Conservation (phyloP, 2,329 filamentous ascomycete genomes). For the Aspergillus amoenus region DNA sequence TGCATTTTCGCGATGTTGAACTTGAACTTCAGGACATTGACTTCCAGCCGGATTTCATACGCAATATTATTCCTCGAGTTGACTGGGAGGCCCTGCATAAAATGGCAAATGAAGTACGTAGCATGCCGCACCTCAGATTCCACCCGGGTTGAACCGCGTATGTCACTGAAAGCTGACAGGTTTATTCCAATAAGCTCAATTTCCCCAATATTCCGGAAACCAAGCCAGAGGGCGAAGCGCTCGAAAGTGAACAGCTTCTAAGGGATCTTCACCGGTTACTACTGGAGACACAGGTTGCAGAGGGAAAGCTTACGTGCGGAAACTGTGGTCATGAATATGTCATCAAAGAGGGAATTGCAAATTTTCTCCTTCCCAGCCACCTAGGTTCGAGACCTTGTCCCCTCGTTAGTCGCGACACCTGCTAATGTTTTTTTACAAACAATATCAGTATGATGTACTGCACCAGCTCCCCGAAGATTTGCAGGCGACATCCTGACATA, state of each 20-base stretch:
- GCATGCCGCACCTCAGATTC: background rate
- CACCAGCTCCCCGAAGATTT: too few species aligned
- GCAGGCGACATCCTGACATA: background rate
- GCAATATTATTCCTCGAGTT: slow-evolving; percentile 80
- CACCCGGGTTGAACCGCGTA: background rate
- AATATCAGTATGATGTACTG: background rate
- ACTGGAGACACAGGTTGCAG: slow-evolving; percentile 83
- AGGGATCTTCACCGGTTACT: slow-evolving; percentile 78
- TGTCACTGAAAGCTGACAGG: background rate
- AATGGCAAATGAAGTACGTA: slow-evolving; percentile 64
- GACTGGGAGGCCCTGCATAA: slow-evolving; percentile 81
- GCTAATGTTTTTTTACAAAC: background rate
- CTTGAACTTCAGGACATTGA: slow-evolving; percentile 82
- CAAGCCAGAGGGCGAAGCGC: slow-evolving; percentile 62
- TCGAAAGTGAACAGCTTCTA: slow-evolving; percentile 67
- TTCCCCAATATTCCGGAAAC: slow-evolving; percentile 70
- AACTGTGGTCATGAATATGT: slow-evolving; percentile 93
- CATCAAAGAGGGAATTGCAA: slow-evolving; percentile 93
- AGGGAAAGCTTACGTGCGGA: slow-evolving; percentile 86
- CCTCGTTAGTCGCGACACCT: background rate
- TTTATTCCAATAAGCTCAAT: slow-evolving; percentile 63
- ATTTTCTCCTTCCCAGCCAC: slow-evolving; percentile 92
- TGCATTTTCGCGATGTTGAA: slow-evolving; percentile 90
- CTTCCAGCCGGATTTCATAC: slow-evolving; percentile 74
- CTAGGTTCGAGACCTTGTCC: slow-evolving; percentile 52